Evolutionary conservation across 805 yeast species (phyloP).

Genomic region (Huiozyma naganishii): DNA sequence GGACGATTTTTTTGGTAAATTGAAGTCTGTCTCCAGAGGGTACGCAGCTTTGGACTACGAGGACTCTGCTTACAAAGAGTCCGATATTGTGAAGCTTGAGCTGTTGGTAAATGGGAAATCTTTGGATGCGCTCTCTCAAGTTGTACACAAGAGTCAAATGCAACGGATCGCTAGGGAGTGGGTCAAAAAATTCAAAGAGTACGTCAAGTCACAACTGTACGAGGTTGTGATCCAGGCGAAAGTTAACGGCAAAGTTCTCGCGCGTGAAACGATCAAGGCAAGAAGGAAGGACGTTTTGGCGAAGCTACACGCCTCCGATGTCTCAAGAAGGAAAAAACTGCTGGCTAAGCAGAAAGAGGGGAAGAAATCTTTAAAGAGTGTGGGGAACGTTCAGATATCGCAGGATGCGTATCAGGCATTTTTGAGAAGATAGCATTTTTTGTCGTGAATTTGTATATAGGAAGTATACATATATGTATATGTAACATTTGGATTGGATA

Average conservation of each 20-base stretch:
- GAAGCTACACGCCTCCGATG: conserved; percentile 85
- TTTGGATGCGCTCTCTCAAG: conserved; percentile 86
- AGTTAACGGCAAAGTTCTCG: conserved; percentile 70
- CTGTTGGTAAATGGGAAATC: conserved; percentile 79
- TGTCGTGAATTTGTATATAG: neutral
- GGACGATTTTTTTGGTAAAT: conserved; percentile 89
- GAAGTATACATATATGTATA: neutral
- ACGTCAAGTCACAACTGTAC: conserved; percentile 69
- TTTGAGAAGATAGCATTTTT: conserved; percentile 27
- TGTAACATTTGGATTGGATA: neutral
- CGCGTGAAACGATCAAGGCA: conserved; percentile 90
- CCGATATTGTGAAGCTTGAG: conserved; percentile 81
- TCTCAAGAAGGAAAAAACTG: conserved; percentile 79
- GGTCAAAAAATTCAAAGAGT: conserved; percentile 74
- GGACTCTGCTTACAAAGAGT: conserved; percentile 73
- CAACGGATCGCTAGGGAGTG: conserved; percentile 66
- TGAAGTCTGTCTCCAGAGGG: conserved; percentile 83
- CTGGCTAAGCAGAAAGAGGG: conserved; percentile 89
- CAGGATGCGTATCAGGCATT: conserved; percentile 87
- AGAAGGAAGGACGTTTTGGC: conserved; percentile 92
- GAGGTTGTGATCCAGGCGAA: conserved; percentile 90
- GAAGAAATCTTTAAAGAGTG: conserved; percentile 62
- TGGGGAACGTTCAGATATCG: conserved; percentile 69
- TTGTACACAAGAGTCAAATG: conserved; percentile 74
- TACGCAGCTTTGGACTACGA: conserved; percentile 93